Base-by-base conservation (phyloP, 768 basidiomycete genomes). In the Auricularia sp. region DNA sequence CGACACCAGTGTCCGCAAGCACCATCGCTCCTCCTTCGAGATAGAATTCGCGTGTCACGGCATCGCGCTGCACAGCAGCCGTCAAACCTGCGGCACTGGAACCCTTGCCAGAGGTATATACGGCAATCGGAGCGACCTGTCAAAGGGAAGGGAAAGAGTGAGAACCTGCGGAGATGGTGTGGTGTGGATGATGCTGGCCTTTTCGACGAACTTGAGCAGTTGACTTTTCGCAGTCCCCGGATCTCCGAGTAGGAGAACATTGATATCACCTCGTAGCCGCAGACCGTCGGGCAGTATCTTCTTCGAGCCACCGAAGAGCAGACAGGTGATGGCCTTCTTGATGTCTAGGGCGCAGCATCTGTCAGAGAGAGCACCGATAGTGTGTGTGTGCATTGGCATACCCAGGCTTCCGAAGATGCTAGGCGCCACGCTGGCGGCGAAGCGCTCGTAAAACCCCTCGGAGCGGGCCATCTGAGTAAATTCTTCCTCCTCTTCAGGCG, bases 11-110 rank as follows among this genome's bases (percentile, higher is more conserved):
- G 73, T 99, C 97, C 1, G 97, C 97, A 43, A 98, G 84, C 5
- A 99, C 97, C 97, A 99, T 98, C 1, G 97, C 97, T 29, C 97
- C 97, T 7, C 97, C 97, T 79, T 99, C 97, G 5, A 99, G 83
- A 76, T 97, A 98, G 76, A 99, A 98, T 74, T 99, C 97, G 56
- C 97, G 85, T 94, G 94, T 93, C 53, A 88, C 83, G 2, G 92
- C 77, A 72, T 99, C 97, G 4, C 97, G 84, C 76, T 98, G 97
- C 1, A 99, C 97, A 3, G 91, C 92, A 11, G 97, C 97, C 1
- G 97, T 99, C 68, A 99, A 77, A 88, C 97, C 97, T 61, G 97
- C 97, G 8, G 97, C 97, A 77, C 93, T 97, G 4, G 93, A 94
- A 61, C 97, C 97, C 73, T 99, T 99, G 3, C 97, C 97, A 18